These are phyloP conservation scores for Triticum timopheevii DNA, from an alignment of 176 grass and related monocot species.

Conservation along the genomic window DNA sequence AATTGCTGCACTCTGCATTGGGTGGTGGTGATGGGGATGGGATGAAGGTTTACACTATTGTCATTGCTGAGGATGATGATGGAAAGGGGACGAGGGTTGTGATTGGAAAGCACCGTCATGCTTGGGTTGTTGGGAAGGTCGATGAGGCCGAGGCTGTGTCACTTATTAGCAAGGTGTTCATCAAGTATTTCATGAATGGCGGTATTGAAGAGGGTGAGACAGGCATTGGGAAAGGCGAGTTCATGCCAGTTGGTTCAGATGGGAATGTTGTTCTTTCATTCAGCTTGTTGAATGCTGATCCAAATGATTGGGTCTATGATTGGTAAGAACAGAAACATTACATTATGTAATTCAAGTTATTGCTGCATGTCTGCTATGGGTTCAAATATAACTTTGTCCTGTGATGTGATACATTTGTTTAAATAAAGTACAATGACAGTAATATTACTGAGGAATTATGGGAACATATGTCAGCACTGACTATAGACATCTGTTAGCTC, in stretches of 20 bases:
- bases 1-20: constrained; percentile 61
- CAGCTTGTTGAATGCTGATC: constrained; percentile 90
- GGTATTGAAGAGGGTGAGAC: constrained; percentile 49
- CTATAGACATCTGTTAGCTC: not conserved
- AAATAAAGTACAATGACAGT: not conserved
- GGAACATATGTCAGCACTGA: not conserved
- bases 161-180: constrained; percentile 53
- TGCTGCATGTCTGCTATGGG: not conserved
- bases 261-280: constrained; percentile 83
- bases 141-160: constrained; percentile 35
- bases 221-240: constrained; percentile 66
- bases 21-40: constrained; percentile 5
- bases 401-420: constrained; percentile 5
- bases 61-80: constrained; percentile 51
- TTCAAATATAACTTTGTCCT: not conserved
- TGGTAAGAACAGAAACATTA: constrained; percentile 54
- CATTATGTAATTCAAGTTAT: not conserved
- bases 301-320: constrained; percentile 76
- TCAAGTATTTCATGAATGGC: constrained; percentile 71
- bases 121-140: constrained; percentile 72
- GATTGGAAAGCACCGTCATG: constrained; percentile 82
- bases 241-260: constrained; percentile 90
- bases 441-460: not conserved
- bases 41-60: constrained; percentile 66
- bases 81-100: constrained; percentile 33